phyloP scores from a whole-genome alignment of 306 rosid genomes.

The Lathyrus sativus region DNA sequence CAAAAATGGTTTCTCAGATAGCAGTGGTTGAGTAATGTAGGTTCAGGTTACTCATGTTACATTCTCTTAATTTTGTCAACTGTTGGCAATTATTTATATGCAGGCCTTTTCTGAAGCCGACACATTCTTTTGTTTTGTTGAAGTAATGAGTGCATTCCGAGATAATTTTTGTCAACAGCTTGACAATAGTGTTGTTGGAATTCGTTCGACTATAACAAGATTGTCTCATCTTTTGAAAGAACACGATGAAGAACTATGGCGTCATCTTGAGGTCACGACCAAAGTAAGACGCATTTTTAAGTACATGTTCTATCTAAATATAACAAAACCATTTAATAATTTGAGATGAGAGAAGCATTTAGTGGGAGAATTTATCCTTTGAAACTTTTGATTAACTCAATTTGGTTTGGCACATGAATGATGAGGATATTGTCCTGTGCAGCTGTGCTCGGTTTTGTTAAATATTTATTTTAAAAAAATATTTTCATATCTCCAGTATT shows the following conservation, averaged over 20 bases:
- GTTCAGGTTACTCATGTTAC: conserved; percentile 3
- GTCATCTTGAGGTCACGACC: conserved; percentile 95
- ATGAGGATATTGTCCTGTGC: conserved; percentile 10
- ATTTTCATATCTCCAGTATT: neutral
- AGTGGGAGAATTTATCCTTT: conserved; percentile 19
- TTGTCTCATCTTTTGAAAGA: conserved; percentile 89
- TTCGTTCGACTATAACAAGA: conserved; percentile 83
- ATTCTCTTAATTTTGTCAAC: conserved; percentile 29
- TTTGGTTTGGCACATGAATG: conserved; percentile 27
- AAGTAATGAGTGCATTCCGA: conserved; percentile 85
- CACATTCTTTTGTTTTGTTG: conserved; percentile 97
- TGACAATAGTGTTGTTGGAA: conserved; percentile 93
- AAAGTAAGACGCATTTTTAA: conserved; percentile 56
- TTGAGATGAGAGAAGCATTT: conserved; percentile 10
- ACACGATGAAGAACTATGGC: conserved; percentile 97
- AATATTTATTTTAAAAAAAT: neutral
- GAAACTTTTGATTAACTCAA: conserved; percentile 18
- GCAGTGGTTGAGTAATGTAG: conserved; percentile 15
- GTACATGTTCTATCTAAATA: conserved; percentile 14
- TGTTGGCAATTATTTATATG: conserved; percentile 44
- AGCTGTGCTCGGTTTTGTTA: neutral
- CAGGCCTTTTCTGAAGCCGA: conserved; percentile 92
- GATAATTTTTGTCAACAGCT: conserved; percentile 97
- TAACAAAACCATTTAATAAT: conserved; percentile 15
- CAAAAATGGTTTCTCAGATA: conserved; percentile 10